These are phyloP conservation scores for Hanseniaspora gamundiae DNA, from an alignment of 1,139 yeast species.

Conservation along the genomic window DNA sequence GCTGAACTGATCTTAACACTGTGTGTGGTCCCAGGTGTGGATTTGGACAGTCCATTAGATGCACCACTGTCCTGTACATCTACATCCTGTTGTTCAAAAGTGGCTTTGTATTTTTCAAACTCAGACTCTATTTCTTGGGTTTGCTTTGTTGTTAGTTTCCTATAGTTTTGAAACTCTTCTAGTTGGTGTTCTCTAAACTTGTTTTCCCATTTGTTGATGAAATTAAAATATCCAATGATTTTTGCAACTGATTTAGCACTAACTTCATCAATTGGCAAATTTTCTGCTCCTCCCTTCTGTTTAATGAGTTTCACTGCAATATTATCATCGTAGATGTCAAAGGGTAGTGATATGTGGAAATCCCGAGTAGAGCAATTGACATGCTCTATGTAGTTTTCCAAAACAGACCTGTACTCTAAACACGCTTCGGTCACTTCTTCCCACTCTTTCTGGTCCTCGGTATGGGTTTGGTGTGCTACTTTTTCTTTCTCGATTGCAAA, in stretches of 20 bases:
- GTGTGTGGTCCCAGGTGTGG: constrained; percentile 2
- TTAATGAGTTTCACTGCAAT: background rate
- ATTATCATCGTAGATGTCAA: background rate
- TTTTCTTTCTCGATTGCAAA: background rate
- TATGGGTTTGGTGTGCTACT: background rate
- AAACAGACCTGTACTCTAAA: background rate
- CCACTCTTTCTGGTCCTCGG: background rate
- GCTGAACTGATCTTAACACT: constrained; percentile 15
- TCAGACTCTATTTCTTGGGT: constrained; percentile 2
- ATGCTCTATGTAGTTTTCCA: background rate
- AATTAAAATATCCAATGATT: constrained; percentile 3
- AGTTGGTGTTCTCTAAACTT: constrained; percentile 1
- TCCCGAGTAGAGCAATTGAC: background rate
- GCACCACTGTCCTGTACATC: background rate
- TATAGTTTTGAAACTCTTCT: background rate
- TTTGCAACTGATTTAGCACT: background rate
- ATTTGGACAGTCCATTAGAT: background rate
- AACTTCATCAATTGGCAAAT: background rate
- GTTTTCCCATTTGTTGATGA: constrained; percentile 5
- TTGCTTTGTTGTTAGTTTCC: constrained; percentile 3
- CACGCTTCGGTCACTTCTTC: background rate
- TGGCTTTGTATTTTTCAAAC: constrained; percentile 2
- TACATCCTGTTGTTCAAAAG: constrained; percentile 2
- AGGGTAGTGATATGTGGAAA: background rate
- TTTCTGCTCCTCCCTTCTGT: background rate